phyloP scores from a whole-genome alignment of 164 flowering plant genomes.

The Nymphaea thermarum region DNA sequence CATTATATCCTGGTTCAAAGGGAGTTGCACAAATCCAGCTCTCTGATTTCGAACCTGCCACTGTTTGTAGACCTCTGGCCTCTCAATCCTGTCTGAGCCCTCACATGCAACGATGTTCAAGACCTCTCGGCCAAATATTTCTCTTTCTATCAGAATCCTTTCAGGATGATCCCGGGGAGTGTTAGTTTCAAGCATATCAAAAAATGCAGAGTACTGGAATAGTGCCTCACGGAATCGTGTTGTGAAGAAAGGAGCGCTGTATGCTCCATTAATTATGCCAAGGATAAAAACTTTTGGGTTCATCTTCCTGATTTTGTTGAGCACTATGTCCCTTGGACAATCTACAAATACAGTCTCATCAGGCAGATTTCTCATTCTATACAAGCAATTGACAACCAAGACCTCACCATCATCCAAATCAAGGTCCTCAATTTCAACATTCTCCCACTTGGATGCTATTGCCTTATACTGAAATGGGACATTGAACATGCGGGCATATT shows the following conservation, averaged over 20 bases:
- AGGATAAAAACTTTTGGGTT: slow-evolving; percentile 58
- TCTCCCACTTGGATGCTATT: slow-evolving; percentile 79
- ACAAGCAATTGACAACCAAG: slow-evolving; percentile 51
- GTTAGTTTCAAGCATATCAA: slow-evolving; percentile 68
- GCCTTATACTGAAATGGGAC: slow-evolving; percentile 71
- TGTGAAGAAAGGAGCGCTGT: slow-evolving; percentile 70
- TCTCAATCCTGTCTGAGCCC: slow-evolving; percentile 73
- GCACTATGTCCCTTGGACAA: slow-evolving; percentile 44
- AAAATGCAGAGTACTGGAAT: slow-evolving; percentile 64
- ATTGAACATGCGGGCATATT: slow-evolving; percentile 52
- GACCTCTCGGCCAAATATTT: slow-evolving; percentile 51
- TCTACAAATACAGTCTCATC: slow-evolving; percentile 62
- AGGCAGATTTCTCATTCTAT: slow-evolving; percentile 38
- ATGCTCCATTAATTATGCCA: slow-evolving; percentile 59
- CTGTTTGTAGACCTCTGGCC: slow-evolving; percentile 88
- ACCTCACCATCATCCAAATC: slow-evolving; percentile 53
- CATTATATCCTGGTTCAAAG: slow-evolving; percentile 32
- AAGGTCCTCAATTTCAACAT: slow-evolving; percentile 51
- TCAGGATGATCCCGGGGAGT: slow-evolving; percentile 52
- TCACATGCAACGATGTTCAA: slow-evolving; percentile 75
- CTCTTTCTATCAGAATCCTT: slow-evolving; percentile 57
- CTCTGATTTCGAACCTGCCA: slow-evolving; percentile 56
- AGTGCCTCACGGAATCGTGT: slow-evolving; percentile 76
- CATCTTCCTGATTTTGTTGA: slow-evolving; percentile 39
- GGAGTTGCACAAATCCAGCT: slow-evolving; percentile 60